Percentiles rank a stretch among this genome's conserved stretches.
Conservation (phyloP, 2,329 filamentous ascomycete species). For the Celoporthe dispersa region DNA sequence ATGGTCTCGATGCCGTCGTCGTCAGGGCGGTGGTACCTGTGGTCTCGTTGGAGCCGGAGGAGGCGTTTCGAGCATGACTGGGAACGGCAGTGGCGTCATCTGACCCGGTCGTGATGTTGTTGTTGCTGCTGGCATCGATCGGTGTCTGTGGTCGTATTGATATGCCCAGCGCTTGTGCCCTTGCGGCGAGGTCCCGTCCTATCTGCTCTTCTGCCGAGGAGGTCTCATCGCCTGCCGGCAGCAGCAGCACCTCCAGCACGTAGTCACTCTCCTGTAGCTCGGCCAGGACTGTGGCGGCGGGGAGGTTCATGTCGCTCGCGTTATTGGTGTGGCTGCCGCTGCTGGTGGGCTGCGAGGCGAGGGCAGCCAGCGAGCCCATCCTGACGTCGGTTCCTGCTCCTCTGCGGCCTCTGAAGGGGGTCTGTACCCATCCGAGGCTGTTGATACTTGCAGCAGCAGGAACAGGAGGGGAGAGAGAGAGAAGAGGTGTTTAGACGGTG, state of each 20-base stretch:
- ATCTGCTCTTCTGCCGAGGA: slow-evolving; percentile 43
- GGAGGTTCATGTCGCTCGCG: slow-evolving; percentile 23
- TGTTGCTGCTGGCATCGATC: slow-evolving; percentile 42
- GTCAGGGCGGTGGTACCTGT: slow-evolving; percentile 40
- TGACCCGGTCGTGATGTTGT: slow-evolving; percentile 46
- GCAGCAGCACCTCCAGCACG: slow-evolving; percentile 46
- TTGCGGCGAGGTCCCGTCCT: slow-evolving; percentile 42
- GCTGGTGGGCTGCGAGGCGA: slow-evolving; percentile 23
- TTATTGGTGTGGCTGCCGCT: slow-evolving; percentile 18
- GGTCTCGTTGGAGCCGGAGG: slow-evolving; percentile 46
- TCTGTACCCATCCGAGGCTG: neutral
- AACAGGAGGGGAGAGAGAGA: neutral
- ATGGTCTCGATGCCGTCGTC: slow-evolving; percentile 48
- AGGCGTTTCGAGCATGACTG: slow-evolving; percentile 50
- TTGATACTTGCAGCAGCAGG: neutral
- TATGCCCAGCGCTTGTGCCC: slow-evolving; percentile 44
- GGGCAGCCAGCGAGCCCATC: slow-evolving; percentile 34
- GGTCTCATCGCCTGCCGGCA: slow-evolving; percentile 34
- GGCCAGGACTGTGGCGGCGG: slow-evolving; percentile 22
- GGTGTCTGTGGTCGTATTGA: slow-evolving; percentile 36
- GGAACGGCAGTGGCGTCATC: slow-evolving; percentile 45
- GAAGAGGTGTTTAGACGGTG: neutral
- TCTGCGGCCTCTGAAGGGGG: neutral
- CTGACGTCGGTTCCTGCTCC: slow-evolving; percentile 10
- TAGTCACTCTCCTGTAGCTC: slow-evolving; percentile 49